phyloP scores from a whole-genome alignment of 1,284 basidiomycete species.

The Sporisorium scitamineum region DNA sequence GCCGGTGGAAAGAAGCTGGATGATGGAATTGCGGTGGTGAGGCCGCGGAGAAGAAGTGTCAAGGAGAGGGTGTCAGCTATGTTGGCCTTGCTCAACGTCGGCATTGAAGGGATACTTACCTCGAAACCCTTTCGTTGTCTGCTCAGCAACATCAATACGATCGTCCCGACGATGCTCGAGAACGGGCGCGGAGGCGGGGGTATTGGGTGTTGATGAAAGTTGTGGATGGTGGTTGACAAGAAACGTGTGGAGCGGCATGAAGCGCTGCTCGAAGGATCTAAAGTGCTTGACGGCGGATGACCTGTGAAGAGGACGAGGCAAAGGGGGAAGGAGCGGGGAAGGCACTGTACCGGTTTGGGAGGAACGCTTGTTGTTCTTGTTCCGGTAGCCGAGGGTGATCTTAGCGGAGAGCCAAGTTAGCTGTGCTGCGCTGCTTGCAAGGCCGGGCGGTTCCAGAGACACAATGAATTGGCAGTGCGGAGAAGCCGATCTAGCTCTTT shows the following conservation, averaged over 20 bases:
- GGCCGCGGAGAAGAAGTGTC: not conserved
- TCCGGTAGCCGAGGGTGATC: slow-evolving; percentile 7
- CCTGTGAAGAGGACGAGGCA: not conserved
- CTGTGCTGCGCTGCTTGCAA: not conserved
- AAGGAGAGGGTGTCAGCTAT: slow-evolving; percentile 4
- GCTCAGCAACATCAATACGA: slow-evolving; percentile 47
- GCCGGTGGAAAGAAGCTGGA: slow-evolving; percentile 37
- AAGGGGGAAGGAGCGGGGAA: slow-evolving; percentile 1
- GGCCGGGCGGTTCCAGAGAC: not conserved
- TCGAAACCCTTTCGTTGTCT: slow-evolving; percentile 49
- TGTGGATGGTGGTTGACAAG: slow-evolving; percentile 6
- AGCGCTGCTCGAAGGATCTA: not conserved
- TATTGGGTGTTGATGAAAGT: slow-evolving; percentile 2
- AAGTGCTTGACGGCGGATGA: not conserved
- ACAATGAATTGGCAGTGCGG: slow-evolving; percentile 6
- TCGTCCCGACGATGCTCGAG: slow-evolving; percentile 33
- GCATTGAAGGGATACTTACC: slow-evolving; percentile 8
- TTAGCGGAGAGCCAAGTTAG: too few species aligned
- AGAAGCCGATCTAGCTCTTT: not conserved
- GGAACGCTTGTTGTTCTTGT: not conserved
- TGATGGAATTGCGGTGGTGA: not conserved
- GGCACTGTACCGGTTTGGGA: slow-evolving; percentile 30
- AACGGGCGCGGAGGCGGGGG: slow-evolving; percentile 10
- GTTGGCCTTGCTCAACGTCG: not conserved
- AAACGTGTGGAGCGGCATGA: slow-evolving; percentile 4